Evolutionary conservation across 495 filamentous ascomycete genomes (phyloP), one percentile per base, ranked within the genome.

Genomic region (Podospora conica): DNA sequence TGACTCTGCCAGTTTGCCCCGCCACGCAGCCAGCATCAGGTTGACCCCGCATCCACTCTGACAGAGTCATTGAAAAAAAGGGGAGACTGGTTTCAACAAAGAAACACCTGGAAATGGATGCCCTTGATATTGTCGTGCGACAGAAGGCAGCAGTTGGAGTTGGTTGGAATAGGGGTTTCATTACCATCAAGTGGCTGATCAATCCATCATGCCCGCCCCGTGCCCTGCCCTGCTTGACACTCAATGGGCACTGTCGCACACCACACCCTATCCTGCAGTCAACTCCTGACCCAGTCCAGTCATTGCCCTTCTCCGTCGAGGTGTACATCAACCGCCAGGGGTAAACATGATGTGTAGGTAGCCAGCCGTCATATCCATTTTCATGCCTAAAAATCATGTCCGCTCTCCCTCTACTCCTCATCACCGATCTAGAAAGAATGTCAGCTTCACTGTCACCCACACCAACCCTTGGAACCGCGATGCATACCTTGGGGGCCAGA

Each of bases 401-500:
- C 23, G 9, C 40, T 27, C 15, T 53, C 22, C 57, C 55, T 80
- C 83, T 88, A 96, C 78, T 96, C 91, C 70, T 96, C 91, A 65
- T 97, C 94, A 61, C 93, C 93, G 76, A 97, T 94, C 91, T 94
- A 69, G 40, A 66, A 25, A 24, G 54, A 23, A 22, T 48, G 55
- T 64, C 29, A 64, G 63, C 53, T 20, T 53, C 23, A 23, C 2
- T 12, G 6, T 28, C 63, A 21, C 11, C 23, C 9, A 55, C 25
- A 9, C 25, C 48, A 18, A 22, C 10, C 23, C 23, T 11, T 3
- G 53, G 53, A 12, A 21, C 9, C n/a, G 11, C 7, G 11, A 23
- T 59, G 78, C 83, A 57, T 79, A 92, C 90, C 93, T 99, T 99
- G 61, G 95, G 95, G 70, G 95, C 95, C 62, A 99, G 87, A 79